Evolutionary conservation across 2,329 filamentous ascomycete species (phyloP).

Genomic region (Cercospora sp.): DNA sequence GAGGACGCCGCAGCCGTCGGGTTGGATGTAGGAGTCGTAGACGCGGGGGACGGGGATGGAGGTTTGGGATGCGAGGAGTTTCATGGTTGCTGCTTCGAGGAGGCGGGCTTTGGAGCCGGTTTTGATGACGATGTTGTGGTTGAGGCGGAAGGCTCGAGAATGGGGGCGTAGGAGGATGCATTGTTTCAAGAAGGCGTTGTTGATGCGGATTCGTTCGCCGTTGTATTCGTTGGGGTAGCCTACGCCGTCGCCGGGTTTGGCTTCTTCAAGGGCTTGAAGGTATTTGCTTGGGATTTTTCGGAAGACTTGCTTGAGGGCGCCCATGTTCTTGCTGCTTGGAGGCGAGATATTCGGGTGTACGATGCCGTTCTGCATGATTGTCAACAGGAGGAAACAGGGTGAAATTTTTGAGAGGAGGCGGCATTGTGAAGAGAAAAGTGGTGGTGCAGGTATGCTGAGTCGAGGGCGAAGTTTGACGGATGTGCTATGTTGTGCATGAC

Average conservation of each 20-base stretch:
- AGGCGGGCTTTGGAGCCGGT: constrained; percentile 3
- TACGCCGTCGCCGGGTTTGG: constrained; percentile 12
- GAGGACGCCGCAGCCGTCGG: constrained; percentile 16
- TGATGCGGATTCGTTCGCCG: constrained; percentile 4
- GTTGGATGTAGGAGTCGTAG: constrained; percentile 12
- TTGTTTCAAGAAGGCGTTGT: constrained; percentile 15
- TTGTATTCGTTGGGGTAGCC: constrained; percentile 12
- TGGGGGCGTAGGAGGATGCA: constrained; percentile 11
- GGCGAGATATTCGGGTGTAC: background rate
- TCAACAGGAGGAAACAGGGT: background rate
- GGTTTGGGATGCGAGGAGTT: constrained; percentile 4
- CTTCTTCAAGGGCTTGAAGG: constrained; percentile 12
- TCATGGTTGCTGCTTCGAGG: constrained; percentile 12
- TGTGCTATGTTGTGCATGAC: background rate
- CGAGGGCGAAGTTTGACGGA: background rate
- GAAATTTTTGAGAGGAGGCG: background rate
- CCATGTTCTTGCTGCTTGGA: background rate
- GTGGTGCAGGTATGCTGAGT: background rate
- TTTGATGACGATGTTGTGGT: constrained; percentile 8
- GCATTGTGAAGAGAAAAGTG: background rate
- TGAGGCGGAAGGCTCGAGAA: constrained; percentile 12
- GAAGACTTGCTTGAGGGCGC: constrained; percentile 7
- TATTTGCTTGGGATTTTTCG: constrained; percentile 2
- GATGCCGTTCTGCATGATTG: constrained; percentile 1
- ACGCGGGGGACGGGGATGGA: constrained; percentile 17